Evolutionary conservation across 78 protist species (phyloP).

Genomic region (Dictyostelium firmibasis): DNA sequence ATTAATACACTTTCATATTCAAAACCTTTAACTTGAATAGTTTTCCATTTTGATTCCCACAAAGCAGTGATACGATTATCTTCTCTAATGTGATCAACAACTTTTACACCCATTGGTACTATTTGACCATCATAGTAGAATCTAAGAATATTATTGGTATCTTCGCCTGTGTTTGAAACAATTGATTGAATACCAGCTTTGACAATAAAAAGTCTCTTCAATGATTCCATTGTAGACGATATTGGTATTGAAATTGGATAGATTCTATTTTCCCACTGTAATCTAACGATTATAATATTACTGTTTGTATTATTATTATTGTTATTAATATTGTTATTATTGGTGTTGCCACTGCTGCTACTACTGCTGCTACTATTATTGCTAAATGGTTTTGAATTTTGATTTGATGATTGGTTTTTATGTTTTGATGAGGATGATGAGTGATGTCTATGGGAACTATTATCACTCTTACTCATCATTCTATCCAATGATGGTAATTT

Average conservation of each 20-base stretch:
- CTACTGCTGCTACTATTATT: not conserved
- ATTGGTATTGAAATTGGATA: conserved; percentile 17
- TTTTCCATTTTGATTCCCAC: conserved; percentile 73
- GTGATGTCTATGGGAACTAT: not conserved
- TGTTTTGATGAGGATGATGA: not conserved
- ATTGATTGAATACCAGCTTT: not conserved
- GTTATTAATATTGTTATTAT: conserved; percentile 15
- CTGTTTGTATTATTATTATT: not conserved
- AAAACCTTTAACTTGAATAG: conserved; percentile 70
- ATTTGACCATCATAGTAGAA: conserved; percentile 4
- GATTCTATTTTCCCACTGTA: conserved; percentile 11
- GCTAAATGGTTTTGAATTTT: not conserved
- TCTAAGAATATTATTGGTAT: not conserved
- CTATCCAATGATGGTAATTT: conserved; percentile 17
- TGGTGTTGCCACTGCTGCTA: no score
- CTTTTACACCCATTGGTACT: not conserved
- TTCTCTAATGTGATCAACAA: conserved; percentile 9
- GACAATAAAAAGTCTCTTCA: conserved; percentile 36
- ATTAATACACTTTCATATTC: conserved; percentile 28
- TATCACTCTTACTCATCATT: not conserved
- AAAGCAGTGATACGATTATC: not conserved
- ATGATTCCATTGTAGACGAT: not conserved
- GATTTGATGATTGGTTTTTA: not conserved
- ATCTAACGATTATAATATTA: not conserved
- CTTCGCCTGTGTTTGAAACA: conserved; percentile 10